A percentile compares a stretch with the other conserved stretches of the same genome.
Evolutionary conservation across 306 rosid species (phyloP).

Genomic region (Cucurbita ficifolia): DNA sequence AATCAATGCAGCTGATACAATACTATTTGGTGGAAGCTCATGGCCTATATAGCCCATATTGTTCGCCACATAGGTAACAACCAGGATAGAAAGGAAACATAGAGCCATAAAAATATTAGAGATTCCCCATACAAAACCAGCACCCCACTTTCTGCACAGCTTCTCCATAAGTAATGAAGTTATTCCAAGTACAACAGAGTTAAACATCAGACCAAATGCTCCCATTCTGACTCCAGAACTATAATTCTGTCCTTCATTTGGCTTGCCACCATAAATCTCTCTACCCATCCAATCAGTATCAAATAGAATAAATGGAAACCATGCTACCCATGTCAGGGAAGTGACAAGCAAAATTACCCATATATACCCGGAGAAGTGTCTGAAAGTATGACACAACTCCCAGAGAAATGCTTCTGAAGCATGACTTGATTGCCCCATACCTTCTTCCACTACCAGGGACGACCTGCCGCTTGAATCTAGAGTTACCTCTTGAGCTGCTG

Average conservation of each 20-base stretch:
- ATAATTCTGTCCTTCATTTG: slow-evolving; percentile 59
- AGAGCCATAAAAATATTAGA: slow-evolving; percentile 70
- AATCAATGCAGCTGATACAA: slow-evolving; percentile 46
- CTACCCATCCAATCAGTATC: slow-evolving; percentile 99
- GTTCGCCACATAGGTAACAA: slow-evolving; percentile 53
- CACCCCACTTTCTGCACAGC: slow-evolving; percentile 73
- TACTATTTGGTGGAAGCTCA: slow-evolving; percentile 49
- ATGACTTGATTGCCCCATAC: slow-evolving; percentile 33
- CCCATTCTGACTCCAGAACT: slow-evolving; percentile 87
- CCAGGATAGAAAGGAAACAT: slow-evolving; percentile 68
- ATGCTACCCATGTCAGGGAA: slow-evolving; percentile 82
- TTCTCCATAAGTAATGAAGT: slow-evolving; percentile 81
- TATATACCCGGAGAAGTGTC: slow-evolving; percentile 51
- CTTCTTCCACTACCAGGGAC: slow-evolving; percentile 28
- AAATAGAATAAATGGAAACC: slow-evolving; percentile 88
- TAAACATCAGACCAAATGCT: slow-evolving; percentile 76
- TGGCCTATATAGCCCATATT: slow-evolving; percentile 28
- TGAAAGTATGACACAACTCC: slow-evolving; percentile 82
- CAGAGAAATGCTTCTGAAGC: slow-evolving; percentile 79
- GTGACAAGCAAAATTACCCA: slow-evolving; percentile 67
- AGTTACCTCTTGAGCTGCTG: slow-evolving; percentile 64
- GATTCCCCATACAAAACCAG: slow-evolving; percentile 85
- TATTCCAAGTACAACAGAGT: slow-evolving; percentile 81
- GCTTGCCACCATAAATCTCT: slow-evolving; percentile 92
- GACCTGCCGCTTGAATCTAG: slow-evolving; percentile 22